Base-by-base conservation (phyloP, 805 yeast species). In the Schwanniomyces sp. region DNA sequence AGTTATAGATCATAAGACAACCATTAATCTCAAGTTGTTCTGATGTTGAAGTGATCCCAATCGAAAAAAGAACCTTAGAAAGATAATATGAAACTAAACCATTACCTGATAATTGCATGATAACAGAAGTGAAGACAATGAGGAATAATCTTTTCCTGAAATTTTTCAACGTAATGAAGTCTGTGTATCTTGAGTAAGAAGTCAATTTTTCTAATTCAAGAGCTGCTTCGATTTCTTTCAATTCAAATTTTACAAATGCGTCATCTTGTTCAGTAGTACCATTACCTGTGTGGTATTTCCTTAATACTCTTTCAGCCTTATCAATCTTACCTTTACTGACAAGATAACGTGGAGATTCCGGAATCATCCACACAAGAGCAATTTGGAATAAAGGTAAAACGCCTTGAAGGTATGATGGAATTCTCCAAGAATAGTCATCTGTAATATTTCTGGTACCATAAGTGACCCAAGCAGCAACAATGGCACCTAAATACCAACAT, bases 331-430 rank as follows among this genome's bases (percentile, higher is more conserved):
- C 78, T 50, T 67, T 69, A 21, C 69, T 60, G 43, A 76, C 56
- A 41, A 68, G 65, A 54, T 48, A 78, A 57, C 82, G 64, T 51
- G 82, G 82, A 8, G 76, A 70, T 55, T 78, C 82, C 16, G 84
- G 83, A 45, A 76, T 66, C 42, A 61, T 55, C 63, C 61, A 71
- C 40, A 74, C 49, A 27, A 70, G 55, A 2, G 51, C 2, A 8
- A 68, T 17, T 56, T 77, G 82, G 16, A 75, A 14, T 2, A 71
- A 16, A 1, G 85, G 82, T 51, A 76, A 64, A 14, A 68, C 16
- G 34, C 75, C 79, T 62, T 81, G 86, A 37, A 81, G 50, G 43
- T 70, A 70, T 9, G 81, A 69, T 34, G 86, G 85, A 46, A 80
- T 65, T 63, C 80, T 76, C 85, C 85, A 81, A 21, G 74, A 64